Base-by-base conservation (phyloP, 1,284 basidiomycete species). In the Moesziomyces globuligerus region DNA sequence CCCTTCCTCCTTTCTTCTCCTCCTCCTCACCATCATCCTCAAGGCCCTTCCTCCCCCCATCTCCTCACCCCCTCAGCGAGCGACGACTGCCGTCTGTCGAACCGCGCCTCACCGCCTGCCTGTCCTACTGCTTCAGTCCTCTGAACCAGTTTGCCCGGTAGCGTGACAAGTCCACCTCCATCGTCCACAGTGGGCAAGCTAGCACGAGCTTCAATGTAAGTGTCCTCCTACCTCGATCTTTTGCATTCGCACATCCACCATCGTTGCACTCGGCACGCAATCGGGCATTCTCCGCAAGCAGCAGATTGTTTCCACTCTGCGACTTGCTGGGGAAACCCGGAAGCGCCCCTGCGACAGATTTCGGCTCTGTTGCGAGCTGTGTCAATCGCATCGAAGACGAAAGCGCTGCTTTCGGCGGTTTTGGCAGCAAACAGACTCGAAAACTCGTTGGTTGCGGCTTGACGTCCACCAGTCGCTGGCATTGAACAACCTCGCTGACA, bases 11-110 rank as follows among this genome's bases (percentile, higher is more conserved):
- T 29, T 43, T 47, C 38, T 41, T 48, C 26, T 51, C n/a, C 55
- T 49, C 51, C 41, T 47, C 48, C 43, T 41, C 65, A 67, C 52
- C 53, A 66, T 38, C 65, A 61, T 61, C 65, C 49, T 68, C 65
- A 68, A 68, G 54, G 50, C 37, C 45, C 38, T 25, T 37, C 24
- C 18, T 37, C 46, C 47, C 50, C 47, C 43, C 26, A 11, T 18
- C 32, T 32, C 50, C 3, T 39, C 46, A 11, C 20, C 37, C 46
- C 36, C 50, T 46, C 43, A 26, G 47, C 54, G 41, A 66, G 17
- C 48, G 62, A 59, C 56, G 39, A 66, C 47, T 40, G 21, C 34
- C 38, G 44, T 51, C 34, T 48, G 62, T 66, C 51, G 44, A 59
- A 37, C 26, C 28, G 62, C 56, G 40, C n/a, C 25, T 37, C 50